Base-by-base conservation (phyloP, 73 alveolate genomes). In the Paramecium octaurelia region DNA sequence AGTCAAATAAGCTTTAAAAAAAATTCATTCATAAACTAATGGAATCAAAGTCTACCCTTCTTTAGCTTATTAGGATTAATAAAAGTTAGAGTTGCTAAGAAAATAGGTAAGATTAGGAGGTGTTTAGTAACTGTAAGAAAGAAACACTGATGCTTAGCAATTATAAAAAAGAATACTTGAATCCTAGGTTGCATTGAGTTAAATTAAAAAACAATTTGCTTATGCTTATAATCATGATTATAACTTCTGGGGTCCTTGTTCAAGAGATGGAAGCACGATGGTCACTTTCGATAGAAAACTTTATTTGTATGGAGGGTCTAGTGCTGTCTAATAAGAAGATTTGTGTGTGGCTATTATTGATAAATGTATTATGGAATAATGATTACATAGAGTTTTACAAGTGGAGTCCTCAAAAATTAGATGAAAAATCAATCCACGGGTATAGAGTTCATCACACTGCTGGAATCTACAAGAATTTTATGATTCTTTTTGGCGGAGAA, bases 401-500 rank as follows among this genome's bases (percentile, higher is more conserved):
- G 46, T 80, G 91, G 91, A 80, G 18, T 44, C 73, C 75, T 18
- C 18, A 14, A 40, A 80, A 80, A 46, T 48, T 80, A 24, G 91
- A 80, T 23, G 77, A 80, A 46, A 80, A 80, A 46, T 21, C 60
- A 2, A n/a, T 36, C 16, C 21, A 40, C 21, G 91, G 91, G 0
- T 44, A 48, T 48, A 40, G 91, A 24, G 75, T 23, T 23, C 75
- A 80, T 80, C 91, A 80, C 44, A 4, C 91, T n/a, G 91, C 91
- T 18, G 57, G 77, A 31, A 43, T 80, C 20, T 48, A 80, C 46
- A 80, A 43, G 18, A 43, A 23, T 42, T 38, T 11, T 44, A 80
- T 80, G 91, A 46, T 80, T 44, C 2, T 80, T 16, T 80, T 80
- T 48, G 91, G 91, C 1, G 91, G 91, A 4, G 91, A 80, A 80